A percentile compares a stretch with the other conserved stretches of the same genome.
These are phyloP conservation scores for Hanseniaspora lachancei DNA, from an alignment of 805 yeast species.

Conservation along the genomic window DNA sequence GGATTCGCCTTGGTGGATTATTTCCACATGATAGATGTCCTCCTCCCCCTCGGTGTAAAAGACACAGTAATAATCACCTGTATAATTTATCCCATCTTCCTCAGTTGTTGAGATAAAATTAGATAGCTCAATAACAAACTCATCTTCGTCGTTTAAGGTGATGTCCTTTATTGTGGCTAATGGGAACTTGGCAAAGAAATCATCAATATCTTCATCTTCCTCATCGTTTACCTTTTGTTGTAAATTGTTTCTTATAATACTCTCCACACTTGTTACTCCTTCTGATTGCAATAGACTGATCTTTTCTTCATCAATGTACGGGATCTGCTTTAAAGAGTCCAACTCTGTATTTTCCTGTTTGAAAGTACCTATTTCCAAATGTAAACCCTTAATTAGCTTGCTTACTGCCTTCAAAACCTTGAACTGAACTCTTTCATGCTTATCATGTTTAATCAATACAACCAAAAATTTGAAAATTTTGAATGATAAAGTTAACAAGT, in stretches of 20 bases:
- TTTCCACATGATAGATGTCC: background rate
- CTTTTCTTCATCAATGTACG: constrained; percentile 14
- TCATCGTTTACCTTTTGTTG: constrained; percentile 53
- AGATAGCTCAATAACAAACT: constrained; percentile 43
- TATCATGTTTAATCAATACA: background rate
- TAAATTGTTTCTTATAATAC: constrained; percentile 13
- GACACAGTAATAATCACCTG: constrained; percentile 1
- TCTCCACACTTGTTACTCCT: constrained; percentile 25
- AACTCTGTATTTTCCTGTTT: background rate
- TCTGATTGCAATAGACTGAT: constrained; percentile 28
- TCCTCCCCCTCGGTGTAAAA: constrained; percentile 2
- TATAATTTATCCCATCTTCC: background rate
- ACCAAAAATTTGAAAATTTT: background rate
- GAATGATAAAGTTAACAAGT: background rate
- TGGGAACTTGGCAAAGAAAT: constrained; percentile 49
- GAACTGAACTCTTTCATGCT: background rate
- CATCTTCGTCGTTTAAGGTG: constrained; percentile 58
- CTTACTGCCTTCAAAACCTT: background rate
- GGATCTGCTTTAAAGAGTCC: constrained; percentile 5
- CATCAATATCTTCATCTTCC: constrained; percentile 54
- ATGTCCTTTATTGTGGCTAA: constrained; percentile 44
- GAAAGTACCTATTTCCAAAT: constrained; percentile 6
- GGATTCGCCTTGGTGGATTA: background rate
- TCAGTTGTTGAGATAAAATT: constrained; percentile 39
- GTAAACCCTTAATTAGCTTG: background rate